A percentile compares a stretch with the other conserved stretches of the same genome.
Conservation (phyloP, 1,284 basidiomycete genomes). For the Leccinum cinnamomeum region DNA sequence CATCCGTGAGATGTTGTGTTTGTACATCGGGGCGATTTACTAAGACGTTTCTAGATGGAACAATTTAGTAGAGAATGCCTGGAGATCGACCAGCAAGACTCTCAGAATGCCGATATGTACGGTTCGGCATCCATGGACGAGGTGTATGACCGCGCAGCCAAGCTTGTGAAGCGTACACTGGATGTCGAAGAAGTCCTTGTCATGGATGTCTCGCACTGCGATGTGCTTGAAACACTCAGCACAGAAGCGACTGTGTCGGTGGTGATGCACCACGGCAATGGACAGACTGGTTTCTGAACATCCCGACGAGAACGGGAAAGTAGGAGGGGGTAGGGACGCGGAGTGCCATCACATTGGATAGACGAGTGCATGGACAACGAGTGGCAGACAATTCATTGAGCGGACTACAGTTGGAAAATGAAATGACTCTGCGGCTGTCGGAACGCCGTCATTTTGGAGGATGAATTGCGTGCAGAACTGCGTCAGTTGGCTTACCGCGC, state of each 20-base stretch:
- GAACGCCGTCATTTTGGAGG: too few relatives aligned
- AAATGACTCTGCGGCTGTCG: too few relatives aligned
- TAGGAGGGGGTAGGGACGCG: too few relatives aligned
- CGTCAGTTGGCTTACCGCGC: too few relatives aligned
- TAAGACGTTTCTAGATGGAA: constrained; percentile 66
- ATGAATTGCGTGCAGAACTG: too few relatives aligned
- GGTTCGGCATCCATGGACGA: constrained; percentile 73
- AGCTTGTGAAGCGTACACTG: constrained; percentile 84
- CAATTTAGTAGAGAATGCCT: constrained; percentile 93
- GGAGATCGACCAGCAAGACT: constrained; percentile 76
- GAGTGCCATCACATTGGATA: too few relatives aligned
- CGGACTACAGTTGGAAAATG: too few relatives aligned
- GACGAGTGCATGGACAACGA: too few relatives aligned
- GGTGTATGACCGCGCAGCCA: constrained; percentile 85
- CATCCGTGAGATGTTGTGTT: constrained; percentile 53
- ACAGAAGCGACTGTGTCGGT: constrained; percentile 67
- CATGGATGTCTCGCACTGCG: constrained; percentile 90
- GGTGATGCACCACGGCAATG: constrained; percentile 51
- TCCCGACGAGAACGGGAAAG: too few relatives aligned
- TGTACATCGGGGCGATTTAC: background rate
- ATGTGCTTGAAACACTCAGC: constrained; percentile 77
- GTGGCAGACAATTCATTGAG: too few relatives aligned
- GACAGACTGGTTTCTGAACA: constrained; percentile 12
- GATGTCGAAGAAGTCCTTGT: constrained; percentile 92
- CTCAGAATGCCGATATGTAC: constrained; percentile 27